Evolutionary conservation across 257 asterid genomes (phyloP).

Genomic region (Lycium ferocissimum): DNA sequence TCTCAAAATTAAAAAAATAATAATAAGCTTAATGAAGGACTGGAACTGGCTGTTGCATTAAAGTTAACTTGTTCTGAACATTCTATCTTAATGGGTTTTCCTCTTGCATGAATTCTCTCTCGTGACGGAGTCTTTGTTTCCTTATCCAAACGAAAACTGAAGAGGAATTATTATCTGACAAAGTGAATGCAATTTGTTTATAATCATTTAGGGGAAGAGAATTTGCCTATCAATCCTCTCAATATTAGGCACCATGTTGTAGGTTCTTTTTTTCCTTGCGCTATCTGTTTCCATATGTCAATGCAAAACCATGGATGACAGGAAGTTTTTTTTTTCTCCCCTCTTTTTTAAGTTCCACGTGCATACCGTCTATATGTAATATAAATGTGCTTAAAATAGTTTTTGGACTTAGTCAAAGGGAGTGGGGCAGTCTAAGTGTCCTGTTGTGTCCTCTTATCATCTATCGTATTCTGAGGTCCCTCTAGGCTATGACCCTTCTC

Average conservation of each 20-base stretch:
- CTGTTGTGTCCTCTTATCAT: neutral
- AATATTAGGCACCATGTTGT: neutral
- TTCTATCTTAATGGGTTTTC: neutral
- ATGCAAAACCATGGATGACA: neutral
- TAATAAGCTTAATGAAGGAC: neutral
- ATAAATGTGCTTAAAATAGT: neutral
- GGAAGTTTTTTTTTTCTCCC: neutral
- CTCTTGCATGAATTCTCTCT: neutral
- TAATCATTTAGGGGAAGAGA: neutral
- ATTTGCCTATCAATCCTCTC: neutral
- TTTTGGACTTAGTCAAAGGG: neutral
- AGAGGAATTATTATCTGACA: conserved; percentile 14
- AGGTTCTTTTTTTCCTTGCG: neutral
- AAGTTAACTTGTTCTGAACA: neutral
- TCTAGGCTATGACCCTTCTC: neutral
- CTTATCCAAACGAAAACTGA: neutral
- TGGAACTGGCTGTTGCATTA: neutral
- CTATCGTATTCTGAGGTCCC: neutral
- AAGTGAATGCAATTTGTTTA: neutral
- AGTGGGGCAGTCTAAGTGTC: neutral
- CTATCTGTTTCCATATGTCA: neutral
- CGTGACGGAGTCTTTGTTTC: neutral
- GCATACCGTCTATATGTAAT: neutral
- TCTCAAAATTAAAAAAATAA: too few species aligned
- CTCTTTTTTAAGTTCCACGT: neutral